Percentiles rank a stretch among this genome's conserved stretches.
These are phyloP conservation scores for Teratosphaeria nubilosa DNA, from an alignment of 2,329 filamentous ascomycete genomes.

Conservation along the genomic window DNA sequence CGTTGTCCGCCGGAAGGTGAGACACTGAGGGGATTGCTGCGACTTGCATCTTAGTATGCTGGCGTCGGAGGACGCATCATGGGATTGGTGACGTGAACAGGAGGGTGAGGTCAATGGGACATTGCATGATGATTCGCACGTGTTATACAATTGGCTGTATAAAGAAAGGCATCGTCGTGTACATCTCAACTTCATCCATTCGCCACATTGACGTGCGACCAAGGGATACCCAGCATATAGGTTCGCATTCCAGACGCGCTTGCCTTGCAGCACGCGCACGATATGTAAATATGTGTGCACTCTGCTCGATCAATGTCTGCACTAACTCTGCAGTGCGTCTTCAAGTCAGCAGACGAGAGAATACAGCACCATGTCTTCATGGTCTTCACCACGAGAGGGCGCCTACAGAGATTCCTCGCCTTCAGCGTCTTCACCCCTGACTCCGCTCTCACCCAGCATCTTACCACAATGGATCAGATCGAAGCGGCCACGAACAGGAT, in stretches of 20 bases:
- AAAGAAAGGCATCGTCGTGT: not conserved
- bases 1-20: not conserved
- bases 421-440: conserved; percentile 8
- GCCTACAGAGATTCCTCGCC: conserved; percentile 17
- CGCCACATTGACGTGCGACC: not conserved
- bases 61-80: not conserved
- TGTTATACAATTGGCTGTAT: not conserved
- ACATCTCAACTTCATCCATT: not conserved
- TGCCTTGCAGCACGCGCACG: not conserved
- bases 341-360: not conserved
- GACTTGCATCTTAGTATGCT: not conserved
- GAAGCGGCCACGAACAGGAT: conserved; percentile 5
- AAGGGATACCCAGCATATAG: not conserved
- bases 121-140: not conserved
- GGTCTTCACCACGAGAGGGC: conserved; percentile 10
- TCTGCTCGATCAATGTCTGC: not conserved
- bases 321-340: too few relatives aligned
- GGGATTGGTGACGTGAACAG: not conserved
- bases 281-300: not conserved
- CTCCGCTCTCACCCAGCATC: conserved; percentile 15
- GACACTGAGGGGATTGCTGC: too few relatives aligned
- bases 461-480: conserved; percentile 21
- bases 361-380: conserved; percentile 11
- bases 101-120: not conserved
- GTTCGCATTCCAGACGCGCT: not conserved